Base-by-base conservation (phyloP, 208 protist species). In the Wallacemonas sp. region DNA sequence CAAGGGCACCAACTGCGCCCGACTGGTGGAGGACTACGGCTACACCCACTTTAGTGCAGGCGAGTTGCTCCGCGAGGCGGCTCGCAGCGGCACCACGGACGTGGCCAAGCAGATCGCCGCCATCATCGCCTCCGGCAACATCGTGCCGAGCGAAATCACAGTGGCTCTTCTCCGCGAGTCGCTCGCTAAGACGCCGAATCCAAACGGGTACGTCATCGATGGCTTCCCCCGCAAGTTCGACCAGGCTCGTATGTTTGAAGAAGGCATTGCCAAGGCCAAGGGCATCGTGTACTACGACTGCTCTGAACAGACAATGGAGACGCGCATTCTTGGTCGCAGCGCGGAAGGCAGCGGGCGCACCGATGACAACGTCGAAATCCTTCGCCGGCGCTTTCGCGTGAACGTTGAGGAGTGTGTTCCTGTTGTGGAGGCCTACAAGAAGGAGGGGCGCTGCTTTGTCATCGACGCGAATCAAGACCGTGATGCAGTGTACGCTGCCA, bases 91-190 rank as follows among this genome's bases (percentile, higher is more conserved):
- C 22, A 87, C 65, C 5, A 86, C 72, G n/a, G 82, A 87, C 11
- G 68, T 93, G 6, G 86, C 79, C 11, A 84, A 93, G 46, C 85
- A 89, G 68, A 93, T 96, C 41, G 56, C 80, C 21, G 70, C 82
- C 2, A 75, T 89, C 53, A 78, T 94, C 30, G 53, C 44, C n/a
- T 24, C 44, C 14, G 91, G 91, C 21, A 84, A 82, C 58, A 96
- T 96, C 55, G 91, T 96, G 2, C 88, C 88, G 4, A 86, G 79
- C 36, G 89, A 97, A 64, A 87, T 96, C 27, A 97, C 93, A 6
- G 84, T 97, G 39, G 82, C 80, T 41, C 77, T 96, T 24, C 66
- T 97, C 15, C 27, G 58, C 3, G 44, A 92, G 30, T 78, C 79
- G n/a, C 91, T 97, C 49, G 64, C 28, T 4, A 70, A 84, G 31